Percentiles rank a stretch among this genome's conserved stretches.
These are phyloP conservation scores for Picea glauca DNA, from an alignment of 75 land plant genomes.

Conservation along the genomic window DNA sequence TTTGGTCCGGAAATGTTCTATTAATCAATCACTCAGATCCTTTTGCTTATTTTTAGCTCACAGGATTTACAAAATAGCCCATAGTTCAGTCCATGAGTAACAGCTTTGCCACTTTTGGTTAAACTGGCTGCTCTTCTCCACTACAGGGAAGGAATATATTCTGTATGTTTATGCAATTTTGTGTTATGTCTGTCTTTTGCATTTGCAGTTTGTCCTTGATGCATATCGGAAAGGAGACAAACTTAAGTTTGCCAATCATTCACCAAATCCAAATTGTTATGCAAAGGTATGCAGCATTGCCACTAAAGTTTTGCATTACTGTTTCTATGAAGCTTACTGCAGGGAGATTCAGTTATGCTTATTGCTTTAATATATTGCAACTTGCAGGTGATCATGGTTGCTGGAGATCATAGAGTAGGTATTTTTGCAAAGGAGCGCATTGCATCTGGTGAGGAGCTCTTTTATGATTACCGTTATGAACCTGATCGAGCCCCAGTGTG, in stretches of 20 bases:
- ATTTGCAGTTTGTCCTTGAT: conserved; percentile 80
- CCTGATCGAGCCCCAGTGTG: conserved; percentile 87
- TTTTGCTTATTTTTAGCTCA: too few relatives aligned
- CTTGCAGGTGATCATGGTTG: conserved; percentile 85
- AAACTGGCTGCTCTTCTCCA: background rate
- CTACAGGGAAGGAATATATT: background rate
- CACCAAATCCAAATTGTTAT: conserved; percentile 90
- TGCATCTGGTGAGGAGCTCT: conserved; percentile 85
- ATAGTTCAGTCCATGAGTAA: background rate
- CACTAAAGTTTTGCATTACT: background rate
- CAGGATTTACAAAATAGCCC: too few relatives aligned
- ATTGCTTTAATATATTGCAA: background rate
- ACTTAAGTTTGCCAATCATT: conserved; percentile 96
- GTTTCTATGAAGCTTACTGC: background rate
- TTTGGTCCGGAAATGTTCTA: too few relatives aligned
- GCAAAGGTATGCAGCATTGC: conserved; percentile 60
- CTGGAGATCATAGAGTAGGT: conserved; percentile 98
- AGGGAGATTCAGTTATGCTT: background rate
- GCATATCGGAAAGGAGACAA: conserved; percentile 96
- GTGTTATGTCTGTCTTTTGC: background rate
- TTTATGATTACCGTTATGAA: conserved; percentile 93
- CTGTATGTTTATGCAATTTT: background rate
- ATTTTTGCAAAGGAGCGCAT: conserved; percentile 94
- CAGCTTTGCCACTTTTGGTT: background rate
- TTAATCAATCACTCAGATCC: too few relatives aligned